Conservation (phyloP, 225 moss, liverwort and hornwort genomes). For the Pseudisothecium myosuroides region DNA sequence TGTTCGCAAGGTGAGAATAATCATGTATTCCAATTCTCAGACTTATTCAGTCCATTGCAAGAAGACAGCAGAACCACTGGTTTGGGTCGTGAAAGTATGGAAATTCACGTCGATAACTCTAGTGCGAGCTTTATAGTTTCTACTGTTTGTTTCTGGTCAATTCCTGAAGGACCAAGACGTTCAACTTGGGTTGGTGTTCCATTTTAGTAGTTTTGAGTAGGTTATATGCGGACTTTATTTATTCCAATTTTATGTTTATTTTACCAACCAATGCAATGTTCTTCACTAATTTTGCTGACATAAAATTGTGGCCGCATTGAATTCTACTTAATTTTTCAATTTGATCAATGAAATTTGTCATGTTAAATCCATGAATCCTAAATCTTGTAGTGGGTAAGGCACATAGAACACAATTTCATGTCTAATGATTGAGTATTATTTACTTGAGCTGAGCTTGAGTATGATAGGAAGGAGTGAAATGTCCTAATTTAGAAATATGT, state of each 20-base stretch:
- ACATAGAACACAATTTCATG: neutral
- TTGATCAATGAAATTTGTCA: neutral
- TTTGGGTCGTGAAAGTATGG: neutral
- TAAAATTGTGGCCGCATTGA: neutral
- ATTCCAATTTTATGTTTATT: neutral
- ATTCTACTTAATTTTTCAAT: neutral
- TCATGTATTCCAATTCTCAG: neutral
- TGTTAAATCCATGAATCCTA: neutral
- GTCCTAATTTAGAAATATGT: neutral
- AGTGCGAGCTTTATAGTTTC: neutral
- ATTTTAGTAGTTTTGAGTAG: neutral
- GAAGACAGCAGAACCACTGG: neutral
- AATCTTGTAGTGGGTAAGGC: neutral
- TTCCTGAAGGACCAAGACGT: neutral
- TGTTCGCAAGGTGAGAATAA: slow-evolving; percentile 60
- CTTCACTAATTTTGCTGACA: neutral
- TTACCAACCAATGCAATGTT: neutral
- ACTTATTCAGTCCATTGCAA: neutral
- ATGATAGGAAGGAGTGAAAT: neutral
- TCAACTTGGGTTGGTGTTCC: neutral
- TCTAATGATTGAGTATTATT: neutral
- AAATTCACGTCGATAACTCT: neutral
- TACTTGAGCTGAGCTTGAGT: neutral
- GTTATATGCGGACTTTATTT: neutral
- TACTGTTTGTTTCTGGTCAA: neutral